These are phyloP conservation scores for Flaveria ramosissima DNA, from an alignment of 129 eudicot genomes.

Conservation along the genomic window DNA sequence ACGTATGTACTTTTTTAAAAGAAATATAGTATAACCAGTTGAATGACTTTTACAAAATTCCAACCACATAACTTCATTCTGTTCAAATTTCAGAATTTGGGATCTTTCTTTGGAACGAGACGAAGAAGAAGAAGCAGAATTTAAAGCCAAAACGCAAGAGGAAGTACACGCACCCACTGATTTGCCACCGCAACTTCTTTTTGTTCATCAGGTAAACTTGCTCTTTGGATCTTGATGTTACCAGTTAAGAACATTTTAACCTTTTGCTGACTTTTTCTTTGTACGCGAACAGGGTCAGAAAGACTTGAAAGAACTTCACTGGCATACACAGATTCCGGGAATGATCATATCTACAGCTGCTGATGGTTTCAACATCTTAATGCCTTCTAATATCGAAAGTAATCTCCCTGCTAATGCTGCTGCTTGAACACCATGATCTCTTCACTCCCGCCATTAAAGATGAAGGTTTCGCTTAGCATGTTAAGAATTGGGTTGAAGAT, in stretches of 20 bases:
- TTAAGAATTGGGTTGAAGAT: constrained; percentile 13
- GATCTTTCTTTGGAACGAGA: constrained; percentile 89
- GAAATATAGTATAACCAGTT: neutral
- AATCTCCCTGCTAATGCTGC: constrained; percentile 53
- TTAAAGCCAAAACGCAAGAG: constrained; percentile 71
- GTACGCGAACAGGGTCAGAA: constrained; percentile 74
- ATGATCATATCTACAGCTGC: constrained; percentile 94
- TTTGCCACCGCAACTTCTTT: constrained; percentile 94
- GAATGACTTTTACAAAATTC: neutral
- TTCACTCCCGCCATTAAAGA: neutral
- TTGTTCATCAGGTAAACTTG: constrained; percentile 79
- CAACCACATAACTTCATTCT: neutral
- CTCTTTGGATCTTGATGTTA: constrained; percentile 14
- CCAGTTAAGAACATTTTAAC: neutral
- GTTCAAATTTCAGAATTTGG: constrained; percentile 67
- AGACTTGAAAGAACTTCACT: constrained; percentile 96
- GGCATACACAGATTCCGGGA: constrained; percentile 98
- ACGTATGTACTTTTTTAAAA: constrained; percentile 57
- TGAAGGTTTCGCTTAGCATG: constrained; percentile 8
- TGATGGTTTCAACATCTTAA: constrained; percentile 87
- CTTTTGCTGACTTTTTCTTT: constrained; percentile 4
- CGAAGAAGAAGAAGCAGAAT: constrained; percentile 98
- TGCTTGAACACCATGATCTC: constrained; percentile 26
- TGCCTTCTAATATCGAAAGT: constrained; percentile 97
- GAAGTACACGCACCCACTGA: constrained; percentile 82